phyloP scores from a whole-genome alignment of 2,329 filamentous ascomycete species.

The Colletotrichum lentis region DNA sequence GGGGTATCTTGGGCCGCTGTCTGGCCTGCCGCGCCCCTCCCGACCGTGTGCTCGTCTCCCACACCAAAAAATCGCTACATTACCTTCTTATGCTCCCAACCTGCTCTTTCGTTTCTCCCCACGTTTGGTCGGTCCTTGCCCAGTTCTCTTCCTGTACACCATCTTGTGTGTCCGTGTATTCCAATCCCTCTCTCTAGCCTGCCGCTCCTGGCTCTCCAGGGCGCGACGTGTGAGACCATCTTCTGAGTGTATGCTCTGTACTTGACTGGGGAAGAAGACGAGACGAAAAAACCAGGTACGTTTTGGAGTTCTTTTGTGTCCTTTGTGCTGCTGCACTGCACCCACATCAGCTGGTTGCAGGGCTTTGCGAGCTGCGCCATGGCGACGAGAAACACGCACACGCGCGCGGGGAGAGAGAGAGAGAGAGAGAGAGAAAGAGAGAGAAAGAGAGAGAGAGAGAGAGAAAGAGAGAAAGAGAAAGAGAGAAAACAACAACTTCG shows the following conservation, averaged over 20 bases:
- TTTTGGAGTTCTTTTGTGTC: conserved; percentile 11
- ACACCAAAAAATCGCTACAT: conserved; percentile 36
- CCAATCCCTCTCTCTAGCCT: conserved; percentile 45
- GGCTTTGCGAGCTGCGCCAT: conserved; percentile 19
- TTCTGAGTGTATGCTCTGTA: conserved; percentile 34
- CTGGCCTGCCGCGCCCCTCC: conserved; percentile 34
- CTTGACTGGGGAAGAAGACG: conserved; percentile 13
- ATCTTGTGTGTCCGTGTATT: conserved; percentile 43
- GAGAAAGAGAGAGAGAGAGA: not conserved
- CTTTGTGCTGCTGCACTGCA: not conserved
- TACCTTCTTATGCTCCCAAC: conserved; percentile 34
- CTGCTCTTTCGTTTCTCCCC: conserved; percentile 27
- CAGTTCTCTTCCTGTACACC: conserved; percentile 48
- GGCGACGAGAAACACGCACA: conserved; percentile 21
- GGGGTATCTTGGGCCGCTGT: conserved; percentile 38
- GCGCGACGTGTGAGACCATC: conserved; percentile 51
- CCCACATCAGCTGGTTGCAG: conserved; percentile 3
- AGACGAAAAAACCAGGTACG: conserved; percentile 24
- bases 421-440: not conserved
- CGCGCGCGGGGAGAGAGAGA: not conserved
- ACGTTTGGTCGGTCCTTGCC: conserved; percentile 33
- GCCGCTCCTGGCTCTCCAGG: conserved; percentile 58
- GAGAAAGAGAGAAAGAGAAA: not conserved
- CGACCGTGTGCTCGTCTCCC: conserved; percentile 32
- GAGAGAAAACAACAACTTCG: conserved; percentile 1